Evolutionary conservation across 805 yeast genomes (phyloP), one percentile per base, ranked within the genome.

Genomic region (Teunomyces cretensis): DNA sequence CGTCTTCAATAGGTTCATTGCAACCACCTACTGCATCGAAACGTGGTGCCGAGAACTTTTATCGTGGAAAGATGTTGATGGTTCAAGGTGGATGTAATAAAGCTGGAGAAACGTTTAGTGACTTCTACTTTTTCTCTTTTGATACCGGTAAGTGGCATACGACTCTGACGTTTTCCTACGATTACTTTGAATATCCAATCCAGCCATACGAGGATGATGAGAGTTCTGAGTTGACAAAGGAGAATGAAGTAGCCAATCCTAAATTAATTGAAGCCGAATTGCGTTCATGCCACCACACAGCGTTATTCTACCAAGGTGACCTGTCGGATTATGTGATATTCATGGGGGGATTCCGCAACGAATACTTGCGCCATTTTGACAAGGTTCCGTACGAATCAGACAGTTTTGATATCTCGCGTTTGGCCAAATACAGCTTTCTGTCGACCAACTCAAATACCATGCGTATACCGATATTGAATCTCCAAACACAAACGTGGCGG

Each of bases 51-150:
- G 38, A 35, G 28, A 35, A 22, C 14, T 35, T 35, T 22, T 35
- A 35, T 22, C 15, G 28, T 2, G 60, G 57, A 15, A 66, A 62
- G 46, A 61, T 65, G 9, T 56, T 70, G 11, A 24, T 72, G 9
- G 50, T 72, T 7, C 77, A 72, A 31, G 77, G 77, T 1, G 77
- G 77, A 2, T 64, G 67, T 39, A 60, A 64, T 45, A 66, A 66
- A 13, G 38, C 56, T 1, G 36, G 45, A 8, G 52, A 64, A 9
- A 57, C 60, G 2, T 70, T 60, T 44, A 57, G 67, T 41, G 72
- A 69, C 46, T 55, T 70, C 39, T 66, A 55, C 48, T 30, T 67
- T 28, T 70, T 64, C 51, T 46, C 54, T 6, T 71, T 72, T 43
- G 58, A 53, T 19, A 60, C 64, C 2, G 66, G 67, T 6, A 51